phyloP scores from a whole-genome alignment of 768 basidiomycete genomes.

The Ephemerocybe angulata region DNA sequence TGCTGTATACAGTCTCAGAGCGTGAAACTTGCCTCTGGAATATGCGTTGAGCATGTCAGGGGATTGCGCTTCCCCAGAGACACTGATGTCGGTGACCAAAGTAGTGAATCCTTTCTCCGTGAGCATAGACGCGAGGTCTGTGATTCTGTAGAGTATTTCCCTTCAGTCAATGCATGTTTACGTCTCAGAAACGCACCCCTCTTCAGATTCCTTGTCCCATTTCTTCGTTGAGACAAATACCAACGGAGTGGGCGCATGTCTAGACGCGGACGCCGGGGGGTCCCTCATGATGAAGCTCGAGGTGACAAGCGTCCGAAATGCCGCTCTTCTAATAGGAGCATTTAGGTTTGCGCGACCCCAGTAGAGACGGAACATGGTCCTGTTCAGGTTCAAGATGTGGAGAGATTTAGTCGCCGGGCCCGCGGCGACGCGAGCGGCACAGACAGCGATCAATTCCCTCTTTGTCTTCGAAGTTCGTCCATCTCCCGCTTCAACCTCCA shows the following conservation, averaged over 20 bases:
- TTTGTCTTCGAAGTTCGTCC: conserved; percentile 5
- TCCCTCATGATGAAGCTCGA: conserved; percentile 34
- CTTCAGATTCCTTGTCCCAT: conserved; percentile 39
- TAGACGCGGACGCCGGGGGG: conserved; percentile 39
- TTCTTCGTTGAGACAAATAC: conserved; percentile 47
- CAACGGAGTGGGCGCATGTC: conserved; percentile 50
- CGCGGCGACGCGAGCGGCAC: background rate
- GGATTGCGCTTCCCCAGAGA: conserved; percentile 4
- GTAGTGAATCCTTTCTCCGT: conserved; percentile 48
- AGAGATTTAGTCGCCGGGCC: background rate
- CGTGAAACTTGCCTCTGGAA: conserved; percentile 22
- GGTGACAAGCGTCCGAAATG: conserved; percentile 14
- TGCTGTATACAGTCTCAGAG: background rate
- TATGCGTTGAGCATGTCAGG: conserved; percentile 34
- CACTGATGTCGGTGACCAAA: conserved; percentile 37
- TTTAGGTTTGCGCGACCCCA: conserved; percentile 3
- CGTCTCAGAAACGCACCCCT: conserved; percentile 28
- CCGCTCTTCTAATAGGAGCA: conserved; percentile 3
- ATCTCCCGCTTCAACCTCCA: conserved; percentile 5
- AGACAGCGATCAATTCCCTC: background rate
- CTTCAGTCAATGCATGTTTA: background rate
- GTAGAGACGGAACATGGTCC: conserved; percentile 10
- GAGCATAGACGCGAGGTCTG: conserved; percentile 35
- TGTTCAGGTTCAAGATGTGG: background rate
- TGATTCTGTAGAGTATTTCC: conserved; percentile 27